Conservation (phyloP, 2,329 filamentous ascomycete genomes). For the Ophiostoma ips region DNA sequence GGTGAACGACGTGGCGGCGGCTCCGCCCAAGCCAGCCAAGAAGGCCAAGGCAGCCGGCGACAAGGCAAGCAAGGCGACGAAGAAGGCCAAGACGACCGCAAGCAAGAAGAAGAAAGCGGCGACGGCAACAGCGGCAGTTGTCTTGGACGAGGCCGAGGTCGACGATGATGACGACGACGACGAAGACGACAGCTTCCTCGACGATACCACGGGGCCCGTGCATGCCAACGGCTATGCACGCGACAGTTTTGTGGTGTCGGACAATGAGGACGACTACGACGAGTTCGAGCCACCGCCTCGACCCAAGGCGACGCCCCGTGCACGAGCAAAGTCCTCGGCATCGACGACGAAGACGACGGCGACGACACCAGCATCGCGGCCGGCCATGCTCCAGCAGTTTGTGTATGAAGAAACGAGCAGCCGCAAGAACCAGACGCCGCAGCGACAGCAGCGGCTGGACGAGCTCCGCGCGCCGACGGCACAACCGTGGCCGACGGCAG, state of each 20-base stretch:
- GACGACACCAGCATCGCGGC: constrained; percentile 11
- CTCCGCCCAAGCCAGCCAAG: neutral
- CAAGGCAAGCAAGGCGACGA: constrained; percentile 9
- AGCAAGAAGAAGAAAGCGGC: constrained; percentile 3
- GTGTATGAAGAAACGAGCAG: constrained; percentile 1
- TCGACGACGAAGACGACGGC: neutral
- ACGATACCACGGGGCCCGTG: constrained; percentile 19
- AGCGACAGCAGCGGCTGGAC: constrained; percentile 23
- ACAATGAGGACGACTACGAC: constrained; percentile 23
- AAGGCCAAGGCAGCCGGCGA: neutral
- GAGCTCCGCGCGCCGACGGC: constrained; percentile 45
- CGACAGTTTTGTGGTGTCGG: constrained; percentile 29
- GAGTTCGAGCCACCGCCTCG: neutral
- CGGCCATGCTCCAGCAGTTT: constrained; percentile 9
- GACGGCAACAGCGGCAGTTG: constrained; percentile 8
- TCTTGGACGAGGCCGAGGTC: constrained; percentile 23
- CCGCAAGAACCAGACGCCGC: constrained; percentile 10
- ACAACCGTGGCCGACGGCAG: constrained; percentile 35
- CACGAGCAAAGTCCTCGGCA: neutral
- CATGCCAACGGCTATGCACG: constrained; percentile 31
- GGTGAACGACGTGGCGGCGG: constrained; percentile 15
- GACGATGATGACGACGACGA: constrained; percentile 18
- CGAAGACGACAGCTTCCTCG: constrained; percentile 25
- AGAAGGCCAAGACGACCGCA: neutral
- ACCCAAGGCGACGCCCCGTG: neutral